Base-by-base conservation (phyloP, 176 grass and related monocot genomes). In the Secale cereale region DNA sequence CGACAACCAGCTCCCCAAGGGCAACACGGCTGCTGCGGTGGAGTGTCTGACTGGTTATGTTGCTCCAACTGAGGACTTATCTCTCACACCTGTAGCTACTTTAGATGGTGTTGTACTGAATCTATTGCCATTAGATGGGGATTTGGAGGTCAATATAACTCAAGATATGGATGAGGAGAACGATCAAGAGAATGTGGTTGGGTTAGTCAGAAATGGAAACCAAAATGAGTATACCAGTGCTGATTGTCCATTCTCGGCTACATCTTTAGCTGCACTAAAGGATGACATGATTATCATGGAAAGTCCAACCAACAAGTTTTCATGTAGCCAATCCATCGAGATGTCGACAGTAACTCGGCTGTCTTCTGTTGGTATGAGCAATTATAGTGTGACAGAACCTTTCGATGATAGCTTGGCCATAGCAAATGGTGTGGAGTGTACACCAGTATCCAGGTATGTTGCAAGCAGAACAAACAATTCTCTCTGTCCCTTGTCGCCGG, bases 381-480 rank as follows among this genome's bases (percentile, higher is more conserved):
- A 65, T 26, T 37, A 2, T 59, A 23, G 70, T 52, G 71, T 62
- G 39, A 41, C 78, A 62, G 62, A 70, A 70, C 36, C 15, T 63
- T 19, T 17, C 1, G 62, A 23, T 52, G 46, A 35, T 81, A 81
- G n/a, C 65, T 37, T 77, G 48, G 26, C 45, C 10, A 15, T 28
- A 6, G 20, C 54, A 77, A 62, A 90, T 77, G 57, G 62, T n/a
- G 31, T 27, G 39, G 78, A 77, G 71, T 36, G 3, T 20, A 71
- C 86, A 32, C 56, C 83, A 71, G 81, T 78, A 45, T 71, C 78
- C 72, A 85, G 77, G 83, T 77, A 40, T 40, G 39, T 67, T 62
- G 28, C n/a, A 77, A 64, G 40, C 3, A 57, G 25, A 56, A 48
- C 62, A 50, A 19, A 52, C 0, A 30, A 32, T 7, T 48, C 4